Evolutionary conservation across 495 filamentous ascomycete species (phyloP).

Genomic region (Aspergillus coremiiformis): DNA sequence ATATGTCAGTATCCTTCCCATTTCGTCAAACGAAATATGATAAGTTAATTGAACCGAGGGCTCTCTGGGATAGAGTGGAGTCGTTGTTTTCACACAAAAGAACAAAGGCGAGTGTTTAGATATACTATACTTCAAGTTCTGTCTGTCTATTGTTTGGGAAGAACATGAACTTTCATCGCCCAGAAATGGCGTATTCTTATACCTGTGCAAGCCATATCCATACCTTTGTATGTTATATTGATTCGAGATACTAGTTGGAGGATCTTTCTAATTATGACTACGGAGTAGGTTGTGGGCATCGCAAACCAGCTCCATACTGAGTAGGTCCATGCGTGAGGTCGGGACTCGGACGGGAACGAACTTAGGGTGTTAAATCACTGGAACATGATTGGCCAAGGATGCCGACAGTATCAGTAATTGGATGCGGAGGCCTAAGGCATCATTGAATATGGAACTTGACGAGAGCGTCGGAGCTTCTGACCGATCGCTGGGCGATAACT

Average conservation of each 20-base stretch:
- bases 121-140: not conserved
- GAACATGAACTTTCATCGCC: not conserved
- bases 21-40: slow-evolving; percentile 7
- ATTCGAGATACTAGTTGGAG: slow-evolving; percentile 8
- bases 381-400: slow-evolving; percentile 27
- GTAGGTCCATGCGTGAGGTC: slow-evolving; percentile 10
- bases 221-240: not conserved
- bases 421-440: slow-evolving; percentile 5
- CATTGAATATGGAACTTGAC: not conserved
- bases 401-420: slow-evolving; percentile 16
- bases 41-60: not conserved
- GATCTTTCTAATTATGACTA: too few species aligned
- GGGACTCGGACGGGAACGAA: not conserved
- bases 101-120: not conserved
- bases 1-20: slow-evolving; percentile 54
- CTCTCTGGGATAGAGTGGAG: not conserved
- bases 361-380: slow-evolving; percentile 8
- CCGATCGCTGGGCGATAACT: slow-evolving; percentile 3
- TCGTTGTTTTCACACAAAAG: not conserved
- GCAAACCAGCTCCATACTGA: slow-evolving; percentile 2
- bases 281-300: too few species aligned
- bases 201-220: not conserved
- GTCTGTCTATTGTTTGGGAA: not conserved
- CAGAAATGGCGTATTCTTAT: not conserved
- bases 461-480: not conserved